phyloP scores from a whole-genome alignment of 129 eudicot genomes.

The Oenanthe sinensis region DNA sequence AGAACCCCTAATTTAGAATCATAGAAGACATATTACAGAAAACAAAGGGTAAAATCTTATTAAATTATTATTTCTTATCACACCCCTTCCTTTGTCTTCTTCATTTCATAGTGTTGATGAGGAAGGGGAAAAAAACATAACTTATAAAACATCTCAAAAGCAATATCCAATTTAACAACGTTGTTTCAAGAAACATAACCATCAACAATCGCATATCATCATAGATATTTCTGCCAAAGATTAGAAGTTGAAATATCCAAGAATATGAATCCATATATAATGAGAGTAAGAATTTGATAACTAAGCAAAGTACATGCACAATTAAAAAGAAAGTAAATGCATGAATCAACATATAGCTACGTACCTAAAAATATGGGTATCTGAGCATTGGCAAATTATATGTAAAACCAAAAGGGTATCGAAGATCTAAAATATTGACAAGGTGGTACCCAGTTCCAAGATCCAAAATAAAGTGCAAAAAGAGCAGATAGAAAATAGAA shows the following conservation, averaged over 20 bases:
- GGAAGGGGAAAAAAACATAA: background rate
- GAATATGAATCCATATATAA: background rate
- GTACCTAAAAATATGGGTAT: background rate
- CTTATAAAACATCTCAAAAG: background rate
- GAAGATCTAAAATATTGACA: slow-evolving; percentile 8
- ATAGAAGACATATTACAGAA: no score
- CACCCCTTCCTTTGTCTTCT: no score
- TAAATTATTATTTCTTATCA: no score
- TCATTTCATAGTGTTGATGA: no score
- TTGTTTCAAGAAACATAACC: background rate
- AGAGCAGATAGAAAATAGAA: background rate
- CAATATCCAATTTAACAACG: background rate
- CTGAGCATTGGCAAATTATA: background rate
- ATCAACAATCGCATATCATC: background rate
- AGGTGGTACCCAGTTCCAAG: background rate
- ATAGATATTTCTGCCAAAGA: background rate
- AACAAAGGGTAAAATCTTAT: no score
- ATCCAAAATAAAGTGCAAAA: background rate
- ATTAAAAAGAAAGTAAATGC: background rate
- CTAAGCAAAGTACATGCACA: background rate
- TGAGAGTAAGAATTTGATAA: no score
- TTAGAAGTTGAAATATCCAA: no score
- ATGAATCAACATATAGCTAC: background rate
- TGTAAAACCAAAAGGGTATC: background rate
- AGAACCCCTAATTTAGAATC: no score